Conservation (phyloP, 2,329 filamentous ascomycete species). For the Nemania serpens region DNA sequence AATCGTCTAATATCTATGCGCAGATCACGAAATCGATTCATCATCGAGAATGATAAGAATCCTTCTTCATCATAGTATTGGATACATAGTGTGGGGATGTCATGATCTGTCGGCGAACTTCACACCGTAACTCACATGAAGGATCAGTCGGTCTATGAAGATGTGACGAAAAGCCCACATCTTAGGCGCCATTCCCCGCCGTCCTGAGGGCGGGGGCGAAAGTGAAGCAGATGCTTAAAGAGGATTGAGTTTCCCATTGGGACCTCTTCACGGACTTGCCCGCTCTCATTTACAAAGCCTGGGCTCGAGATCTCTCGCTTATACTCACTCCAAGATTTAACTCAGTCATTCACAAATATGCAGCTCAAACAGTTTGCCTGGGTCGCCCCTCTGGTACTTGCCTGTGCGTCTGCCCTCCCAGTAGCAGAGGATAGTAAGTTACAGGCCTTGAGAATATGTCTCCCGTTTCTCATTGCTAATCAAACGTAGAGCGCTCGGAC, state of each 20-base stretch:
- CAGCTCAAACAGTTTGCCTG: slow-evolving; percentile 30
- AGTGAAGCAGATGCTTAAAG: slow-evolving; percentile 15
- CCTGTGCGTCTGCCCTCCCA: slow-evolving; percentile 27
- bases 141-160: neutral
- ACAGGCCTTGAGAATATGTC: neutral
- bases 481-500: slow-evolving; percentile 17
- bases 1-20: slow-evolving; percentile 1
- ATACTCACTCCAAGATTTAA: neutral
- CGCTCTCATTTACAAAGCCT: neutral
- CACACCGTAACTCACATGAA: neutral
- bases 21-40: slow-evolving; percentile 11
- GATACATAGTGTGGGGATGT: slow-evolving; percentile 13
- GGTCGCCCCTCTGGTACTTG: slow-evolving; percentile 25
- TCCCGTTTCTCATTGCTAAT: slow-evolving; percentile 1
- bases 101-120: neutral
- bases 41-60: neutral
- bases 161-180: neutral
- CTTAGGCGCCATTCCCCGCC: too few species aligned
- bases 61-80: slow-evolving; percentile 14
- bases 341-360: slow-evolving; percentile 19
- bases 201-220: neutral
- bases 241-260: neutral
- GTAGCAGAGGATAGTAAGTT: slow-evolving; percentile 25
- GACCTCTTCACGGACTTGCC: neutral
- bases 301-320: neutral